A percentile compares a stretch with the other conserved stretches of the same genome.
phyloP scores from a whole-genome alignment of 2,329 filamentous ascomycete genomes.

The Eutypa lata region DNA sequence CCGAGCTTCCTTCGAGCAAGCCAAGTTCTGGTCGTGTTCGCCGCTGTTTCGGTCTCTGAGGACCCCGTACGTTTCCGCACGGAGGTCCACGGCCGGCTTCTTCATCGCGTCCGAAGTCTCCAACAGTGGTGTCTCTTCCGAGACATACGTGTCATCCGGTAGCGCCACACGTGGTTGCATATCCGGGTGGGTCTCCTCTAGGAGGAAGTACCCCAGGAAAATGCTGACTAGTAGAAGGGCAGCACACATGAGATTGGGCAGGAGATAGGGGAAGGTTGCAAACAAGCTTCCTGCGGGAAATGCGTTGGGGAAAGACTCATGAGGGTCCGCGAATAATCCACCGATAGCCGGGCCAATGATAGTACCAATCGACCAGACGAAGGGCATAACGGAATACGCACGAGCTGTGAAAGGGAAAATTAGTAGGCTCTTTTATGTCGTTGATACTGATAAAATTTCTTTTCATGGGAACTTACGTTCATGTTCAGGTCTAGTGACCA shows the following conservation, averaged over 20 bases:
- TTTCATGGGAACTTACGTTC: conserved; percentile 66
- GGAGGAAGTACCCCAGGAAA: conserved; percentile 71
- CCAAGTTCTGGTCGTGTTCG: conserved; percentile 42
- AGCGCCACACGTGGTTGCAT: conserved; percentile 57
- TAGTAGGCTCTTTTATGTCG: not conserved
- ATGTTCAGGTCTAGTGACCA: conserved; percentile 79
- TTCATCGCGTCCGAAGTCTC: conserved; percentile 72
- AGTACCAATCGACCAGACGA: conserved; percentile 87
- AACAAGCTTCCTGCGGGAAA: conserved; percentile 72
- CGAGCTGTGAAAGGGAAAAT: conserved; percentile 51
- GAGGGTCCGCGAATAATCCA: conserved; percentile 79
- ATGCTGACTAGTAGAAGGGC: conserved; percentile 75
- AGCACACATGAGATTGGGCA: conserved; percentile 86
- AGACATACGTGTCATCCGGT: conserved; percentile 48
- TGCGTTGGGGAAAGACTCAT: conserved; percentile 65
- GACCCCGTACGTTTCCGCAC: conserved; percentile 77
- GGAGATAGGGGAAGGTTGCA: conserved; percentile 75
- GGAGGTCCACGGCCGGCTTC: conserved; percentile 68
- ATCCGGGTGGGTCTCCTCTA: conserved; percentile 87
- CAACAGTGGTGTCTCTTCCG: conserved; percentile 71
- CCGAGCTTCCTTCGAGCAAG: conserved; percentile 26
- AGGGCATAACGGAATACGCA: conserved; percentile 90
- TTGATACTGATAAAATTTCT: not conserved
- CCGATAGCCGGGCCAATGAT: conserved; percentile 88
- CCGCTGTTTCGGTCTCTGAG: conserved; percentile 47